Base-by-base conservation (phyloP, 495 filamentous ascomycete genomes). In the Annulohypoxylon bovei region DNA sequence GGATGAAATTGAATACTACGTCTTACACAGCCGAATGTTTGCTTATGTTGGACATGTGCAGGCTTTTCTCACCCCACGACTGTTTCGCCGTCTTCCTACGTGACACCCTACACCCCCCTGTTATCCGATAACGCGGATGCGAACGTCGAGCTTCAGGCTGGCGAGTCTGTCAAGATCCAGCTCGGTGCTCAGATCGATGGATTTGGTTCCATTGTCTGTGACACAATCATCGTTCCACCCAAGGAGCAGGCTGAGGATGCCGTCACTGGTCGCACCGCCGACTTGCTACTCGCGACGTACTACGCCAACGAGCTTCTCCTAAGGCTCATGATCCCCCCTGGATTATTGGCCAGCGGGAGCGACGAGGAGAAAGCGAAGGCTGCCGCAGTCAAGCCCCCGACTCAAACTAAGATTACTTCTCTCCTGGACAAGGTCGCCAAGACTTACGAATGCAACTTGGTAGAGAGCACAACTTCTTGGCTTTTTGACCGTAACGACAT, bases 381-480 rank as follows among this genome's bases (percentile, higher is more conserved):
- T 16, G 90, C 92, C 8, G 87, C 92, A 1, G 85, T 88, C 80
- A 96, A 94, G 82, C 79, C 92, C 16, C 89, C 89, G 55, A 89
- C 92, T 28, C 93, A 98, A 80, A 81, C 89, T 64, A 88, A 93
- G 78, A 97, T 99, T 65, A 93, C 91, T 62, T 84, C 87, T 65
- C 83, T 97, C 54, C 83, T 98, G 37, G 93, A 98, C 82, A 98
- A 96, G 86, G 87, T 99, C 20, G 93, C 90, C 71, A 92, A 94
- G 80, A 87, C 86, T 65, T 98, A 97, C 83, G 94, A 91, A 66
- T 95, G 92, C 86, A 97, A 90, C 70, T 81, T 99, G 39, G 93
- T 99, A 54, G 96, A 99, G 86, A 95, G 93, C 84, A 99, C 95
- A 47, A 99, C 95, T 47, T 94, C 92, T 76, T 98, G 95, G 93